Evolutionary conservation across 345 rosid genomes (phyloP).

Genomic region (Murraya koenigii): DNA sequence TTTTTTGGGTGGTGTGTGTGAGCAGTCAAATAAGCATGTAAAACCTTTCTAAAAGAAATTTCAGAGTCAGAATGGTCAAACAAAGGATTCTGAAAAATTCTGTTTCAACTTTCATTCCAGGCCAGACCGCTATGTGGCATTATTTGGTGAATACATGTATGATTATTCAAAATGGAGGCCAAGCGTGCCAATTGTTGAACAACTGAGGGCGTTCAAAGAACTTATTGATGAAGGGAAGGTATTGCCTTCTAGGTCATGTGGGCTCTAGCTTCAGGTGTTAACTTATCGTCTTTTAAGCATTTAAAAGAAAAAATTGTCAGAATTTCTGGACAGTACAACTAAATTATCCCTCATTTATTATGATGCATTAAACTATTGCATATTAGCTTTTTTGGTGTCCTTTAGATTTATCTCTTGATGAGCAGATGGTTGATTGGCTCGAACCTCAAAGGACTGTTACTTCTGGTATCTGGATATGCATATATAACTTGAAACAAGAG

Average conservation of each 20-base stretch:
- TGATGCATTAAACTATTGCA: neutral
- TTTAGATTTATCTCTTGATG: neutral
- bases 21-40: neutral
- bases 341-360: neutral
- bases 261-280: neutral
- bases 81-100: neutral
- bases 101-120: slow-evolving; percentile 40
- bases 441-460: neutral
- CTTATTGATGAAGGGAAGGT: slow-evolving; percentile 91
- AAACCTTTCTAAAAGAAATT: neutral
- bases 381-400: neutral
- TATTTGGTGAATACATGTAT: slow-evolving; percentile 68
- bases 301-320: neutral
- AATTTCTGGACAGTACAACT: neutral
- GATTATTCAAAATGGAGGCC: slow-evolving; percentile 78
- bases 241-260: slow-evolving; percentile 5
- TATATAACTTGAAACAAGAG: neutral
- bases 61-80: neutral
- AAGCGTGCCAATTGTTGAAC: slow-evolving; percentile 74
- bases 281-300: neutral
- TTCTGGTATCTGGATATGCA: neutral
- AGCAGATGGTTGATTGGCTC: neutral
- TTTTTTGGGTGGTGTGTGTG: neutral
- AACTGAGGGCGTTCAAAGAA: slow-evolving; percentile 76
- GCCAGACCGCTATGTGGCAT: slow-evolving; percentile 95